Conservation (phyloP, 164 flowering plant species). For the Stephania japonica region DNA sequence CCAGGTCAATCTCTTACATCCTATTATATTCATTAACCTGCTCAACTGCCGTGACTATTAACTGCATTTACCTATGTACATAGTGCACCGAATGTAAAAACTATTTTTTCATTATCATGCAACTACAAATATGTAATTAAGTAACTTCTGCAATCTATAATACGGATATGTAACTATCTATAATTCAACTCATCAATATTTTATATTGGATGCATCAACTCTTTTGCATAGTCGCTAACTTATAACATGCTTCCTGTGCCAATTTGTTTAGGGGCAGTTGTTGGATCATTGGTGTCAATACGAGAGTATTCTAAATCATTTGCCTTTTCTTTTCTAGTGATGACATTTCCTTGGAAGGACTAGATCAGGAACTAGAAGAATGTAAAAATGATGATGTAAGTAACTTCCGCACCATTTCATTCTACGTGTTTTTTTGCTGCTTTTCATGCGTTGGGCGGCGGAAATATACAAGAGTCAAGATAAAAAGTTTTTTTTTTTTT, state of each 20-base stretch:
- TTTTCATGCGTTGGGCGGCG: neutral
- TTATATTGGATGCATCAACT: too few relatives aligned
- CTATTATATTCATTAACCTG: too few relatives aligned
- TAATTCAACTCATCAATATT: too few relatives aligned
- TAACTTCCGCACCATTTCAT: neutral
- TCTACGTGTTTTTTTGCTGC: neutral
- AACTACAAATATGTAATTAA: too few relatives aligned
- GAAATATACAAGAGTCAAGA: neutral
- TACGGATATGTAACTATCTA: too few relatives aligned
- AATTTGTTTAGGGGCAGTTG: neutral
- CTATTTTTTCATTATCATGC: too few relatives aligned
- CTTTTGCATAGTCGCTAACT: neutral
- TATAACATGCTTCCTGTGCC: neutral
- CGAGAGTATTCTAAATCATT: neutral
- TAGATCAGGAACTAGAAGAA: constrained; percentile 83
- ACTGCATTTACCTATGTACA: too few relatives aligned
- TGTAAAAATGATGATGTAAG: constrained; percentile 82
- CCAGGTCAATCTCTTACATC: constrained; percentile 36
- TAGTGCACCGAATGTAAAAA: too few relatives aligned
- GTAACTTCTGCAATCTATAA: too few relatives aligned
- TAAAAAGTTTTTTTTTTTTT: neutral
- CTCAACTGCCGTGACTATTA: too few relatives aligned
- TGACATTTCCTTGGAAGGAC: constrained; percentile 79
- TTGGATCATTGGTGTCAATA: neutral
- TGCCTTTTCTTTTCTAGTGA: constrained; percentile 39